Conservation (phyloP, 345 rosid species). For the Eucalyptus urophylla region DNA sequence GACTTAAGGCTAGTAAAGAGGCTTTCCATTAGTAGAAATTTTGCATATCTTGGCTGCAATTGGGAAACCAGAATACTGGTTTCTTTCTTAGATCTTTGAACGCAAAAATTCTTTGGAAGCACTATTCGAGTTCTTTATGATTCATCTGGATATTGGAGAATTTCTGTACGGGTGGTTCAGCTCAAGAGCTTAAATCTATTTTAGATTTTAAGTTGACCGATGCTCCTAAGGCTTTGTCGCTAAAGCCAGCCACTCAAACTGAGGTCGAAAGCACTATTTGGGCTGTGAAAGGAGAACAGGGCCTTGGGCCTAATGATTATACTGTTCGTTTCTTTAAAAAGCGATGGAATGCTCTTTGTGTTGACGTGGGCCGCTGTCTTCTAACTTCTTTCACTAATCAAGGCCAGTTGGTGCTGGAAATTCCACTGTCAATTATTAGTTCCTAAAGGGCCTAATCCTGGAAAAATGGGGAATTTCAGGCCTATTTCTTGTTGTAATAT, state of each 20-base stretch:
- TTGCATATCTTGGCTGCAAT: neutral
- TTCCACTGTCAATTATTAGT: neutral
- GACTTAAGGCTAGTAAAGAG: neutral
- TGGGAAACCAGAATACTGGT: neutral
- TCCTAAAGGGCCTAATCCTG: neutral
- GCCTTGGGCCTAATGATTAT: neutral
- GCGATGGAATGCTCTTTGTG: neutral
- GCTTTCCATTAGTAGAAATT: neutral
- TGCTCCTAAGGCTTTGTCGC: neutral
- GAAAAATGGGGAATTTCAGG: neutral
- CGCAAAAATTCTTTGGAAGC: neutral
- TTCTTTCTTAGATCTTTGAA: neutral
- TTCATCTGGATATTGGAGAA: neutral
- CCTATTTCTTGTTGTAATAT: neutral
- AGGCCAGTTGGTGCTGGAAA: neutral
- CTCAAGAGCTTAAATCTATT: neutral
- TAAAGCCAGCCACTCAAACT: neutral
- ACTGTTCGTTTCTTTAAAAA: neutral
- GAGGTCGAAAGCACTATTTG: neutral
- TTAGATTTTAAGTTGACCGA: neutral
- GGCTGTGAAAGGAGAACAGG: neutral
- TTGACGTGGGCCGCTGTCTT: neutral
- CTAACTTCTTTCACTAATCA: neutral
- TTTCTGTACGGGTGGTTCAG: neutral
- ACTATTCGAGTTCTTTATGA: neutral